These are phyloP conservation scores for Blastocystis sp. DNA, from an alignment of 352 stramenopile species.

Conservation along the genomic window DNA sequence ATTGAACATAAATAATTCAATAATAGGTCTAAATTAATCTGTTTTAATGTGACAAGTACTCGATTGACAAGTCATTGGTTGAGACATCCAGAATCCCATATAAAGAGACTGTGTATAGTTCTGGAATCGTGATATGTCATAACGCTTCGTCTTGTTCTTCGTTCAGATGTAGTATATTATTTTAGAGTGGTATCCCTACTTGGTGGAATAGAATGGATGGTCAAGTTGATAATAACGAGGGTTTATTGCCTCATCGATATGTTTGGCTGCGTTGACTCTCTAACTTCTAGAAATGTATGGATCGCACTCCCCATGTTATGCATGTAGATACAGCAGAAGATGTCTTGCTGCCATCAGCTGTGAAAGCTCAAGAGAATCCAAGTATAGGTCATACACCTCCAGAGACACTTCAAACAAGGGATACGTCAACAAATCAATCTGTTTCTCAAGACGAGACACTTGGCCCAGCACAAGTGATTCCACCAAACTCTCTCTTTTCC, in stretches of 20 bases:
- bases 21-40: background rate
- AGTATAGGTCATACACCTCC: background rate
- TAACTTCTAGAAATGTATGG: conserved; percentile 18
- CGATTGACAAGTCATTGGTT: background rate
- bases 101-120: background rate
- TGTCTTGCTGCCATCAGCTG: background rate
- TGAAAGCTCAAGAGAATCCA: background rate
- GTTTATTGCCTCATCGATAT: background rate
- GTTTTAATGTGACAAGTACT: background rate
- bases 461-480: background rate
- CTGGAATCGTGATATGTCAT: conserved; percentile 7
- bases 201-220: background rate
- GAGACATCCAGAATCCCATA: background rate
- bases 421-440: conserved; percentile 5
- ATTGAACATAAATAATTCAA: background rate
- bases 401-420: background rate
- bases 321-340: background rate
- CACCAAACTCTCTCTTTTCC: background rate
- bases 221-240: background rate
- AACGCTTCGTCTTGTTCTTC: conserved; percentile 20
- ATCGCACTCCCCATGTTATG: background rate
- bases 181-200: background rate
- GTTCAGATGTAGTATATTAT: background rate
- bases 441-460: background rate
- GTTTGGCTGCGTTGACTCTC: background rate